A percentile compares a stretch with the other conserved stretches of the same genome.
Conservation (phyloP, 1,139 yeast species). For the Kodamaea suecica region DNA sequence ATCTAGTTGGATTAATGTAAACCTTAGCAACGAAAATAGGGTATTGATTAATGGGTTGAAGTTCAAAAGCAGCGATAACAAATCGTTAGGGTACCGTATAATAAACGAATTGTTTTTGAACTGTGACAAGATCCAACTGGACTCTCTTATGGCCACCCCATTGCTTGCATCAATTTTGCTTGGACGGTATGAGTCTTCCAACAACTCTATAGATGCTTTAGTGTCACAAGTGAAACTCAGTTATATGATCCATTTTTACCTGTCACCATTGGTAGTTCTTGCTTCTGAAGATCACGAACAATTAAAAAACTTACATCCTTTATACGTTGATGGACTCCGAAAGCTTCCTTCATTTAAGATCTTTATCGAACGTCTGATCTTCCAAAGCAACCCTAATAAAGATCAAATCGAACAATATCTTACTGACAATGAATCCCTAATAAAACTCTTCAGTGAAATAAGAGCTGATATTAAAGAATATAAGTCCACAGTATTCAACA, state of each 20-base stretch:
- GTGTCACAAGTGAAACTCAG: constrained; percentile 55
- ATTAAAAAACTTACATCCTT: neutral
- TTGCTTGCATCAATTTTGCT: constrained; percentile 35
- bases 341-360: constrained; percentile 40
- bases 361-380: constrained; percentile 25
- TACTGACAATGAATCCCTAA: constrained; percentile 18
- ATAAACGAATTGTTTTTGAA: constrained; percentile 32
- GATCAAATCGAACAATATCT: constrained; percentile 19
- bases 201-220: constrained; percentile 51
- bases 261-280: constrained; percentile 59
- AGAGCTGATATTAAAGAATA: constrained; percentile 21
- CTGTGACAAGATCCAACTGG: constrained; percentile 13
- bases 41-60: constrained; percentile 38
- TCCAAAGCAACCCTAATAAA: constrained; percentile 5
- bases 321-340: constrained; percentile 26
- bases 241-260: constrained; percentile 68
- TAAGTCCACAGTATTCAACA: constrained; percentile 17
- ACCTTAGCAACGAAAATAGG: constrained; percentile 32
- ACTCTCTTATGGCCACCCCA: constrained; percentile 21
- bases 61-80: constrained; percentile 43
- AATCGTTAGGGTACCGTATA: constrained; percentile 37
- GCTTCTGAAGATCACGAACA: neutral
- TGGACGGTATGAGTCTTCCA: constrained; percentile 39
- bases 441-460: constrained; percentile 18
- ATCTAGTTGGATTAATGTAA: constrained; percentile 35